Evolutionary conservation across 805 yeast genomes (phyloP).

Genomic region (Candida quercuum): DNA sequence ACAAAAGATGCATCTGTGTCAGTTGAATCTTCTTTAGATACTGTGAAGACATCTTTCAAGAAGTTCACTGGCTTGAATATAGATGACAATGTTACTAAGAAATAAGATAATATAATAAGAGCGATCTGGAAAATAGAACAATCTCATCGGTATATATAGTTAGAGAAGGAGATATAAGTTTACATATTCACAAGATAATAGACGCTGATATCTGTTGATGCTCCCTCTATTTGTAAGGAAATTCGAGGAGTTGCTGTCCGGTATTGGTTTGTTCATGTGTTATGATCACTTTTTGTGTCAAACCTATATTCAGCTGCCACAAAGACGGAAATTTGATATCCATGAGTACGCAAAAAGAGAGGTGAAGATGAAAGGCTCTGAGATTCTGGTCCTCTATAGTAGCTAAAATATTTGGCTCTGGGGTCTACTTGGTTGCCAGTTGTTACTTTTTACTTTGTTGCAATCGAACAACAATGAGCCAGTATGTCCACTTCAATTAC

Average conservation of each 20-base stretch:
- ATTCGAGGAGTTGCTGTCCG: neutral
- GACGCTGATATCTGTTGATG: neutral
- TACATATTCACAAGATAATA: neutral
- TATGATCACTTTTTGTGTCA: no score
- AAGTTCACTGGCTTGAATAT: constrained; percentile 63
- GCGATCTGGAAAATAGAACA: no score
- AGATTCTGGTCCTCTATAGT: no score
- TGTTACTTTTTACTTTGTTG: no score
- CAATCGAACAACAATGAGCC: no score
- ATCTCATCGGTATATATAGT: no score
- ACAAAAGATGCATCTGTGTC: constrained; percentile 26
- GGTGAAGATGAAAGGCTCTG: no score
- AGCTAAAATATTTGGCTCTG: no score
- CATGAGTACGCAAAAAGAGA: neutral
- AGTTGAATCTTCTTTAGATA: constrained; percentile 16
- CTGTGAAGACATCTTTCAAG: constrained; percentile 28
- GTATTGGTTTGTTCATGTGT: no score
- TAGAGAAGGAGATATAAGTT: neutral
- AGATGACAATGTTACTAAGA: constrained; percentile 56
- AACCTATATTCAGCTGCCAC: neutral
- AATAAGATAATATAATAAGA: no score
- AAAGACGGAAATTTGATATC: neutral
- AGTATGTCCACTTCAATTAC: neutral
- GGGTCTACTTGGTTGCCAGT: no score
- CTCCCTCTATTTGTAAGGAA: neutral